These are phyloP conservation scores for Hypsizygus marmoreus DNA, from an alignment of 768 basidiomycete genomes.

Conservation along the genomic window DNA sequence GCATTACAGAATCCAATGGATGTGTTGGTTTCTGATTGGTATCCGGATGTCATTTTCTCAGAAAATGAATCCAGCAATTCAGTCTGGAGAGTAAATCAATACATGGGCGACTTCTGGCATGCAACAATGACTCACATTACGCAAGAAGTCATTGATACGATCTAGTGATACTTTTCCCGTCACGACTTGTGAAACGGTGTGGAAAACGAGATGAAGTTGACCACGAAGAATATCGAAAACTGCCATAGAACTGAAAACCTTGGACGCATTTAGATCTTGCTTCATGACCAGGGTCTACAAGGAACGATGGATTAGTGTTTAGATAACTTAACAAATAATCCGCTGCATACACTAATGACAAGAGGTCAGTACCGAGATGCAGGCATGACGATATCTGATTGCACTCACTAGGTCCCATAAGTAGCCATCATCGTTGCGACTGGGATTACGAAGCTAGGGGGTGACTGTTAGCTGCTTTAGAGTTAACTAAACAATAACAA, in stretches of 20 bases:
- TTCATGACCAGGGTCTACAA: conserved; percentile 15
- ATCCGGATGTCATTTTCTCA: conserved; percentile 14
- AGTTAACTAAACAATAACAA: no score
- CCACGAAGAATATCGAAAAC: conserved; percentile 63
- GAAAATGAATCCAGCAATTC: conserved; percentile 48
- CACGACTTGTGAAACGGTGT: no score
- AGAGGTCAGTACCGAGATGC: no score
- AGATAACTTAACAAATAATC: not conserved
- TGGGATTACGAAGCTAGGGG: conserved; percentile 55
- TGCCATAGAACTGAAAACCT: conserved; percentile 10
- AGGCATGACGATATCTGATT: no score
- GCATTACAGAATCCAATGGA: conserved; percentile 55
- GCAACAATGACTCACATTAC: conserved; percentile 25
- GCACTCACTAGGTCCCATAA: conserved; percentile 56
- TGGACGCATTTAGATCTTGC: conserved; percentile 10
- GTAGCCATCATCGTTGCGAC: conserved; percentile 65
- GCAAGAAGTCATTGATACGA: conserved; percentile 44
- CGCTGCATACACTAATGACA: conserved; percentile 29
- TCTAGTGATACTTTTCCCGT: conserved; percentile 64
- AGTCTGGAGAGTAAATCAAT: conserved; percentile 29
- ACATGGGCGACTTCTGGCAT: not conserved
- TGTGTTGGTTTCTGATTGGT: conserved; percentile 19
- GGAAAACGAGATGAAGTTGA: conserved; percentile 28
- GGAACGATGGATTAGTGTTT: not conserved
- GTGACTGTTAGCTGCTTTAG: no score